These are phyloP conservation scores for Aspergillus sp. DNA, from an alignment of 2,329 filamentous ascomycete species.

Conservation along the genomic window DNA sequence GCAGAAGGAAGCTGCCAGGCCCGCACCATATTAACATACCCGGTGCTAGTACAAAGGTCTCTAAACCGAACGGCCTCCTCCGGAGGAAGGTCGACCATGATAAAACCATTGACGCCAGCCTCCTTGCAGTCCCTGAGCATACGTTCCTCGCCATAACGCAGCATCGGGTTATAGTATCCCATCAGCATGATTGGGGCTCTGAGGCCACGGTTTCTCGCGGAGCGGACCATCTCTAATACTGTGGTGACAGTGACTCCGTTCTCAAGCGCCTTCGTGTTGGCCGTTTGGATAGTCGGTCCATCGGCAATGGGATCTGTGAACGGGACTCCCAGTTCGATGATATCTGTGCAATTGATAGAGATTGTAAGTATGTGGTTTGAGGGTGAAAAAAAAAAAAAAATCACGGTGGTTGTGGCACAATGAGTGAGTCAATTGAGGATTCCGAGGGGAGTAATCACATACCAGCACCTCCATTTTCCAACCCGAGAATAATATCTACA, in stretches of 20 bases:
- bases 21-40: conserved; percentile 22
- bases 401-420: background rate
- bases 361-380: background rate
- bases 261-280: conserved; percentile 84
- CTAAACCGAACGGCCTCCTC: conserved; percentile 83
- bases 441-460: conserved; percentile 28
- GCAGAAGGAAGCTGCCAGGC: background rate
- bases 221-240: conserved; percentile 79
- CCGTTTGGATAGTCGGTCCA: conserved; percentile 92
- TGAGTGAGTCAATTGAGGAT: conserved; percentile 10
- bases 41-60: conserved; percentile 33
- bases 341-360: conserved; percentile 55
- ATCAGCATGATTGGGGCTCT: conserved; percentile 85
- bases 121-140: conserved; percentile 81
- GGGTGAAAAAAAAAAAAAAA: background rate
- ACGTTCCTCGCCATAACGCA: conserved; percentile 90
- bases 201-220: conserved; percentile 74
- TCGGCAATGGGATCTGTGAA: conserved; percentile 99
- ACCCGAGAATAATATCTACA: conserved; percentile 76
- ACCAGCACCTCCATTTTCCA: conserved; percentile 93
- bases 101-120: conserved; percentile 90
- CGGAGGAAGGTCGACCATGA: conserved; percentile 93
- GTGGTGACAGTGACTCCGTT: conserved; percentile 83
- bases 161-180: conserved; percentile 97
- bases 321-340: conserved; percentile 93